A percentile compares a stretch with the other conserved stretches of the same genome.
Conservation (phyloP, 257 asterid genomes). For the Fraxinus pennsylvanica region DNA sequence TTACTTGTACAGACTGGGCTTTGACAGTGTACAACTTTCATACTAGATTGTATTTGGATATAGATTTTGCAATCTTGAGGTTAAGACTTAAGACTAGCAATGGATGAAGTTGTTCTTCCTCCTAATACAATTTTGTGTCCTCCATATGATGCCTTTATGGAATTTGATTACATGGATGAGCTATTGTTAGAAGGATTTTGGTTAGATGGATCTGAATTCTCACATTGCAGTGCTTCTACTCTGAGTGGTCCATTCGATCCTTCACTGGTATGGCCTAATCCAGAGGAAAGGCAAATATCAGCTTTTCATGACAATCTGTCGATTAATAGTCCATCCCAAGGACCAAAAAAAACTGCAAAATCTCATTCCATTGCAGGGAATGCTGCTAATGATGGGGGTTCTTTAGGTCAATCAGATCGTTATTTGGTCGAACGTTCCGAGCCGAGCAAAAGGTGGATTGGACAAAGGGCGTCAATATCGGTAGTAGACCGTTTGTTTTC, state of each 20-base stretch:
- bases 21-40: constrained; percentile 19
- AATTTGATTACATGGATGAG: constrained; percentile 83
- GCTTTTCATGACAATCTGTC: constrained; percentile 57
- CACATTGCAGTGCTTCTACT: constrained; percentile 41
- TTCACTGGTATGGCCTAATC: constrained; percentile 56
- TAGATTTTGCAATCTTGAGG: constrained; percentile 8
- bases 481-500: constrained; percentile 68
- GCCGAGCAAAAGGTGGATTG: constrained; percentile 57
- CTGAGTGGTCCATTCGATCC: constrained; percentile 61
- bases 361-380: constrained; percentile 34
- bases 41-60: background rate
- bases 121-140: constrained; percentile 18
- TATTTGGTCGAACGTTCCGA: constrained; percentile 38
- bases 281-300: constrained; percentile 57
- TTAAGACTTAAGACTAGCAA: too few species aligned
- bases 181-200: constrained; percentile 70
- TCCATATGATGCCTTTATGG: constrained; percentile 61
- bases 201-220: constrained; percentile 71
- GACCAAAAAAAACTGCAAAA: constrained; percentile 28
- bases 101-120: too few species aligned
- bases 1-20: constrained; percentile 32
- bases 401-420: constrained; percentile 31
- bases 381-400: constrained; percentile 27
- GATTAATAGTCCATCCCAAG: constrained; percentile 40
- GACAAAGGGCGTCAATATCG: constrained; percentile 53